These are phyloP conservation scores for Russula olivacea DNA, from an alignment of 768 basidiomycete genomes.

Conservation along the genomic window DNA sequence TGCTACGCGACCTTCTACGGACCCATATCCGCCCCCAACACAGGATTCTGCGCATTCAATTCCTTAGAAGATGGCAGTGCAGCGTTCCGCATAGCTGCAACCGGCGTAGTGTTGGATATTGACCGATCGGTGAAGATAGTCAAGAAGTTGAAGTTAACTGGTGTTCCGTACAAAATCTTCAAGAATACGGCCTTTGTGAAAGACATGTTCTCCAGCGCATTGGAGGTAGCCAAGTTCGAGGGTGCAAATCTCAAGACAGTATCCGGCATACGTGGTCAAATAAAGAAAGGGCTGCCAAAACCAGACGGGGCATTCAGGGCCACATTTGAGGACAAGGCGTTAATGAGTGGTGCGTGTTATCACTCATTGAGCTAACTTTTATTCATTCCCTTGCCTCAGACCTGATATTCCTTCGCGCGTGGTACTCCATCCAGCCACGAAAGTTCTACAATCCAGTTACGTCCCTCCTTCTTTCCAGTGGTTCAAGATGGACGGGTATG, in stretches of 20 bases:
- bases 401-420: conserved; percentile 90
- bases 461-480: conserved; percentile 78
- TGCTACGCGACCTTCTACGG: conserved; percentile 98
- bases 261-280: conserved; percentile 91
- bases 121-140: conserved; percentile 92
- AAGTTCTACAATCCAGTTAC: conserved; percentile 97
- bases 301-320: conserved; percentile 95
- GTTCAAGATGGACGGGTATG: conserved; percentile 88
- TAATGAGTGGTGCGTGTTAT: conserved; percentile 77
- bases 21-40: conserved; percentile 86
- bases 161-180: conserved; percentile 94
- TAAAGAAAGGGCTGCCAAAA: conserved; percentile 93
- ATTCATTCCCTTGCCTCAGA: conserved; percentile 42
- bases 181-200: conserved; percentile 98
- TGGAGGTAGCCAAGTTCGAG: conserved; percentile 98
- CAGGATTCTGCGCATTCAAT: conserved; percentile 97
- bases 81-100: conserved; percentile 87
- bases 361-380: not conserved
- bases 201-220: conserved; percentile 91
- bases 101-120: conserved; percentile 90
- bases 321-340: conserved; percentile 95
- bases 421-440: conserved; percentile 93
- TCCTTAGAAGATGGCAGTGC: conserved; percentile 56
- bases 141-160: conserved; percentile 96
- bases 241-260: conserved; percentile 96